A percentile compares a stretch with the other conserved stretches of the same genome.
Evolutionary conservation across 2,329 filamentous ascomycete genomes (phyloP).

Genomic region (Talaromyces rugulosus): DNA sequence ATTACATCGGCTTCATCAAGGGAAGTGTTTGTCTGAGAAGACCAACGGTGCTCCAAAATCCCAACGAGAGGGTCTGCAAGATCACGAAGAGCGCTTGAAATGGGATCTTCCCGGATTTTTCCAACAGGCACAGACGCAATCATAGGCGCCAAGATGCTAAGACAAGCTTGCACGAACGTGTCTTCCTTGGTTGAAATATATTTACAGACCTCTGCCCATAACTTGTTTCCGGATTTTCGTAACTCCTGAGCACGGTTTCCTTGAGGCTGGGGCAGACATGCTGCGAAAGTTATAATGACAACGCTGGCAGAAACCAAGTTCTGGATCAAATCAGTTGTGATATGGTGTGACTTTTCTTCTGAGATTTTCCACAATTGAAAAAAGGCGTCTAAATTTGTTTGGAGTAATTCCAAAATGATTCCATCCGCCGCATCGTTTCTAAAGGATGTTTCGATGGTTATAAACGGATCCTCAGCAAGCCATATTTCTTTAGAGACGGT

Average conservation of each 20-base stretch:
- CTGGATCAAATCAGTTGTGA: constrained; percentile 49
- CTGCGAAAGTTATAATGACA: constrained; percentile 34
- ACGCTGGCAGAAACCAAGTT: constrained; percentile 48
- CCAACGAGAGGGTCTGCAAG: constrained; percentile 26
- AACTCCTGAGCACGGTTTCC: constrained; percentile 27
- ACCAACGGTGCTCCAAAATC: constrained; percentile 28
- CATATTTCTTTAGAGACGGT: constrained; percentile 22
- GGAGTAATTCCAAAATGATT: constrained; percentile 43
- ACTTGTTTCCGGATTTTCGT: constrained; percentile 21
- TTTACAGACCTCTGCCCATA: constrained; percentile 34
- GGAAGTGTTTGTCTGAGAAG: constrained; percentile 16
- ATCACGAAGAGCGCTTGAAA: constrained; percentile 21
- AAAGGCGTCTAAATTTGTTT: constrained; percentile 43
- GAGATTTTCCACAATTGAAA: constrained; percentile 41
- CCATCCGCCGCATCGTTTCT: constrained; percentile 31
- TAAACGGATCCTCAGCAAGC: constrained; percentile 17
- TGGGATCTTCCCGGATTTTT: constrained; percentile 15
- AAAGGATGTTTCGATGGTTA: constrained; percentile 21
- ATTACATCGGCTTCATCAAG: constrained; percentile 29
- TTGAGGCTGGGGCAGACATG: constrained; percentile 28
- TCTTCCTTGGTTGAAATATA: constrained; percentile 26
- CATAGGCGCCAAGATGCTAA: constrained; percentile 33
- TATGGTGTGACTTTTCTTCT: constrained; percentile 39
- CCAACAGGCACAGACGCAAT: constrained; percentile 20
- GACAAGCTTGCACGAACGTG: constrained; percentile 25